phyloP scores from a whole-genome alignment of 345 rosid genomes.

The Sisymbrium irio region DNA sequence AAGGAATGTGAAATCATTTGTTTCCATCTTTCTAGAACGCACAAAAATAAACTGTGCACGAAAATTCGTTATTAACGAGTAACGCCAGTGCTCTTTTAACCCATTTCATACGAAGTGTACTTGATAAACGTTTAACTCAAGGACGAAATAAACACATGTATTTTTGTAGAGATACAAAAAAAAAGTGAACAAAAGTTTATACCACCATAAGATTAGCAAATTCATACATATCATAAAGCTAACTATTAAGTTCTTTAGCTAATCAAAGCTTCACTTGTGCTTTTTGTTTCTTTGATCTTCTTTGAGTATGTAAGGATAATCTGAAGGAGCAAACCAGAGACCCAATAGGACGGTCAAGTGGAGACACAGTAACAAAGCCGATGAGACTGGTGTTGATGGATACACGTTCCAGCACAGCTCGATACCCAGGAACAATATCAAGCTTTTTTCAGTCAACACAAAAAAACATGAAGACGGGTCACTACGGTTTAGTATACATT shows the following conservation, averaged over 20 bases:
- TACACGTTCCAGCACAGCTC: conserved; percentile 93
- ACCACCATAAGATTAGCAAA: background rate
- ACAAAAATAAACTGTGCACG: background rate
- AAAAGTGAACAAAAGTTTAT: background rate
- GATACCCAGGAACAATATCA: conserved; percentile 60
- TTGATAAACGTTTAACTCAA: background rate
- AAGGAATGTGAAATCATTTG: background rate
- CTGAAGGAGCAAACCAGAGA: conserved; percentile 59
- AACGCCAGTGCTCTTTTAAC: no score
- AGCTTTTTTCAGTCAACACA: conserved; percentile 38
- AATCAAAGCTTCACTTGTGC: conserved; percentile 15
- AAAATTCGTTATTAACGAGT: no score
- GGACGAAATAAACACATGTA: background rate
- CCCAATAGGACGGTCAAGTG: conserved; percentile 65
- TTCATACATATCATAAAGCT: background rate
- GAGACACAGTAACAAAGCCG: conserved; percentile 58
- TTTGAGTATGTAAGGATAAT: conserved; percentile 46
- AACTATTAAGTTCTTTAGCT: background rate
- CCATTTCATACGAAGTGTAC: background rate
- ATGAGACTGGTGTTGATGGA: conserved; percentile 71
- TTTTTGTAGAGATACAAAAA: background rate
- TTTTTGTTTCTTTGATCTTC: conserved; percentile 15
- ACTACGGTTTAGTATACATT: background rate
- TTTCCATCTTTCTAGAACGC: background rate
- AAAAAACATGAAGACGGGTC: conserved; percentile 3